Conservation (phyloP, 768 basidiomycete genomes). For the Auricularia heimuer region DNA sequence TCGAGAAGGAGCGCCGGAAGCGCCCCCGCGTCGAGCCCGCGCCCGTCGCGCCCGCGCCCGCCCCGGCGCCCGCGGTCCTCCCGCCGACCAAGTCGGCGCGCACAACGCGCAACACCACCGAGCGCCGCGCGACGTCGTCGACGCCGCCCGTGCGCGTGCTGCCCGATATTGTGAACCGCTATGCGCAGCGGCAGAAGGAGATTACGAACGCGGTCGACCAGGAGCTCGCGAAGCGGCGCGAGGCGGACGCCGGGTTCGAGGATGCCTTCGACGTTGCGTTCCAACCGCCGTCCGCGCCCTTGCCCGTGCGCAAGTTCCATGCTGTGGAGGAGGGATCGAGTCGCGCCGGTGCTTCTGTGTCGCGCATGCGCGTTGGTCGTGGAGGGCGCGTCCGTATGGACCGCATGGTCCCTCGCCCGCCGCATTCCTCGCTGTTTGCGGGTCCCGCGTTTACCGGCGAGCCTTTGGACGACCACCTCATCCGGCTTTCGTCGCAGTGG, state of each 20-base stretch:
- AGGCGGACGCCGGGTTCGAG: constrained; percentile 48
- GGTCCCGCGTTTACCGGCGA: neutral
- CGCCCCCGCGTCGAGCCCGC: constrained; percentile 25
- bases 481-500: constrained; percentile 41
- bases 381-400: constrained; percentile 74
- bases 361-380: constrained; percentile 73
- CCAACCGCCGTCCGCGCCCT: neutral
- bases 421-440: neutral
- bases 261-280: constrained; percentile 37
- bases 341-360: constrained; percentile 18
- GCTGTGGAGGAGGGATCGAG: neutral
- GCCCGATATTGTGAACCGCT: neutral
- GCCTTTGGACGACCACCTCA: constrained; percentile 1
- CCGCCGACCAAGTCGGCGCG: constrained; percentile 1
- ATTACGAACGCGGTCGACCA: neutral
- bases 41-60: too few species aligned
- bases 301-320: neutral
- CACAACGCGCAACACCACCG: neutral
- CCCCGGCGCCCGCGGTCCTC: too few species aligned
- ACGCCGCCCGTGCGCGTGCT: neutral
- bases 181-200: neutral
- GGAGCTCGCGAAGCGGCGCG: constrained; percentile 5
- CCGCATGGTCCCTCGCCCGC: constrained; percentile 28
- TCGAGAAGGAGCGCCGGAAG: constrained; percentile 66
- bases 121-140: neutral